These are phyloP conservation scores for Gossypium trilobum DNA, from an alignment of 441 rosid genomes.

Conservation along the genomic window DNA sequence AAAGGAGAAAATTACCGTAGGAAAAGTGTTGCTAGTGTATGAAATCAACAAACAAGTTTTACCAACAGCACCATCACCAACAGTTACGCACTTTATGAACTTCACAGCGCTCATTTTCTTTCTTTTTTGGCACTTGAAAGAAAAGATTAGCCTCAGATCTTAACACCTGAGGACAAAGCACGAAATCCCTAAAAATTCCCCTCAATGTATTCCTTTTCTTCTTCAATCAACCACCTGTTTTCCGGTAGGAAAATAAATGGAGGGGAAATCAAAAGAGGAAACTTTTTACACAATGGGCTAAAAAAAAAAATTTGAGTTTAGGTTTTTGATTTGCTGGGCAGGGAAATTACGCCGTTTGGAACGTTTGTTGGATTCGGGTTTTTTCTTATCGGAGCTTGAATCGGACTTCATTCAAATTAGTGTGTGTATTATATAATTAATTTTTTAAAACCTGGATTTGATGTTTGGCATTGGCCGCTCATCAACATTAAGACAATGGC, in stretches of 20 bases:
- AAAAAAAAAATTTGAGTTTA: background rate
- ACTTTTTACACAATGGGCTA: slow-evolving; percentile 16
- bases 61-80: slow-evolving; percentile 64
- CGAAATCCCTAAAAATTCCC: background rate
- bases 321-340: slow-evolving; percentile 20
- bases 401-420: background rate
- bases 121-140: background rate
- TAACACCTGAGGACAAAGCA: slow-evolving; percentile 47
- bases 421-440: no score
- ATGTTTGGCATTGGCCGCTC: background rate
- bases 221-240: slow-evolving; percentile 27
- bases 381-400: background rate
- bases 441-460: background rate
- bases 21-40: slow-evolving; percentile 67
- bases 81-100: slow-evolving; percentile 65
- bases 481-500: no score
- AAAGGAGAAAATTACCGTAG: slow-evolving; percentile 29
- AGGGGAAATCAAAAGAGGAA: slow-evolving; percentile 7
- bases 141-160: slow-evolving; percentile 46
- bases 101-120: slow-evolving; percentile 55
- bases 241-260: slow-evolving; percentile 19
- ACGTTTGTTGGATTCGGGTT: slow-evolving; percentile 40
- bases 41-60: slow-evolving; percentile 62
- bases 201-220: slow-evolving; percentile 13
- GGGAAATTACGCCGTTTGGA: slow-evolving; percentile 70